Conservation (phyloP, 208 protist genomes). For the Herpetomonas tarakana region DNA sequence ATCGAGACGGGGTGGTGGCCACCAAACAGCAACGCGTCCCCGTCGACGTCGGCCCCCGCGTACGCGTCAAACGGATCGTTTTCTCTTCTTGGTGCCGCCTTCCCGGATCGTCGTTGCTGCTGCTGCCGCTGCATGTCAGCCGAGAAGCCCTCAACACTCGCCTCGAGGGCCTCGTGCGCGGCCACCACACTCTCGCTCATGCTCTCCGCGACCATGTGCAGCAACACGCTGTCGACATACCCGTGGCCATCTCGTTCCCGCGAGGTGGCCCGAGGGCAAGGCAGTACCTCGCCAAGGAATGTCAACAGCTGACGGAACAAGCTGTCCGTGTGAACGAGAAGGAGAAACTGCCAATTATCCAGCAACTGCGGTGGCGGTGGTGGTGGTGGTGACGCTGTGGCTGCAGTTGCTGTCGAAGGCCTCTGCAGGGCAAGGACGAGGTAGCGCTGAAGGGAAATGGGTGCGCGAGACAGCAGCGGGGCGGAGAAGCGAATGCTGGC, state of each 20-base stretch:
- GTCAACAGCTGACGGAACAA: not conserved
- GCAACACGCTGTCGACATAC: too few relatives aligned
- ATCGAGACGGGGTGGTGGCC: too few relatives aligned
- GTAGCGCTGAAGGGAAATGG: not conserved
- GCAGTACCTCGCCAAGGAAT: not conserved
- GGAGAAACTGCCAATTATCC: not conserved
- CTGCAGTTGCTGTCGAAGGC: too few relatives aligned
- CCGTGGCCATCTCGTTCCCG: too few relatives aligned
- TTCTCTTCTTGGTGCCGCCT: too few relatives aligned
- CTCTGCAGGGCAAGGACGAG: too few relatives aligned
- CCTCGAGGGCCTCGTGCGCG: not conserved
- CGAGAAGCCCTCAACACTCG: not conserved
- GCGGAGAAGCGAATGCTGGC: not conserved
- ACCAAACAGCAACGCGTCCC: not conserved
- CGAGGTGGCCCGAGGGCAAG: too few relatives aligned
- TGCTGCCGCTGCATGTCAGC: not conserved
- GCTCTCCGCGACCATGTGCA: not conserved
- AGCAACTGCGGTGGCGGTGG: not conserved
- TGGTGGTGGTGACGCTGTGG: not conserved
- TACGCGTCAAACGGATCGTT: too few relatives aligned
- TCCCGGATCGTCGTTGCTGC: not conserved
- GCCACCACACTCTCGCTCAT: not conserved
- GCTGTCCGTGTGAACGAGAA: not conserved
- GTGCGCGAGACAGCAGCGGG: not conserved
- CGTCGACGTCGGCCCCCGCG: not conserved